Base-by-base conservation (phyloP, 495 filamentous ascomycete species). In the Penicillium pancosmium region DNA sequence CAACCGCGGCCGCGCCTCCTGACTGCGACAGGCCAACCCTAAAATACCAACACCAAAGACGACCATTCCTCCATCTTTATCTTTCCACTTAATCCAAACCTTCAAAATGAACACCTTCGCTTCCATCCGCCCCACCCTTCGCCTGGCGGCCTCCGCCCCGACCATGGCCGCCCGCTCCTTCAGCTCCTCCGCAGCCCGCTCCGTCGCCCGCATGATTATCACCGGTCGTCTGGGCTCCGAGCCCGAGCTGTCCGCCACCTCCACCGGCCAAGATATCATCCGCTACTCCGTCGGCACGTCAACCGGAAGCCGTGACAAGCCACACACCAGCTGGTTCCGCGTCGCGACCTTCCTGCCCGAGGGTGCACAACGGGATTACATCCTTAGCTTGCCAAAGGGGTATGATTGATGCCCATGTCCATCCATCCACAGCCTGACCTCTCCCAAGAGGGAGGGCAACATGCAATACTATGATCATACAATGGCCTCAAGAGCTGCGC, bases 311-410 rank as follows among this genome's bases (percentile, higher is more conserved):
- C 63, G 62, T 46, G 85, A 88, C 2, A 88, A 90, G 70, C 77
- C 80, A 49, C 72, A 83, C 62, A 90, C 88, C 15, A 91, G 84
- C 80, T 97, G 86, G 85, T 97, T 89, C 81, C 80, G 79, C 50
- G 76, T 96, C 41, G 72, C 83, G 5, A 81, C 78, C 75, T 94
- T 94, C 73, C 53, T 72, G 60, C 80, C 84, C 18, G 85, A 86
- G 33, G 83, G 80, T 12, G 19, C 75, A 19, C 75, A 82, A 68
- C 85, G 86, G 64, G 87, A 93, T 54, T 85, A 78, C 68, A 60
- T 92, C 38, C 67, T 86, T 54, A 71, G 74, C 55, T 73, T 95
- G 73, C 82, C 79, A 33, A 96, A 94, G 79, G 92, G 92, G 91
- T 95, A 78, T 72, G 27, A 33, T 31, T 31, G 27, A 31, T 31